phyloP scores from a whole-genome alignment of 352 stramenopile genomes.

The Globisporangium emineosum region DNA sequence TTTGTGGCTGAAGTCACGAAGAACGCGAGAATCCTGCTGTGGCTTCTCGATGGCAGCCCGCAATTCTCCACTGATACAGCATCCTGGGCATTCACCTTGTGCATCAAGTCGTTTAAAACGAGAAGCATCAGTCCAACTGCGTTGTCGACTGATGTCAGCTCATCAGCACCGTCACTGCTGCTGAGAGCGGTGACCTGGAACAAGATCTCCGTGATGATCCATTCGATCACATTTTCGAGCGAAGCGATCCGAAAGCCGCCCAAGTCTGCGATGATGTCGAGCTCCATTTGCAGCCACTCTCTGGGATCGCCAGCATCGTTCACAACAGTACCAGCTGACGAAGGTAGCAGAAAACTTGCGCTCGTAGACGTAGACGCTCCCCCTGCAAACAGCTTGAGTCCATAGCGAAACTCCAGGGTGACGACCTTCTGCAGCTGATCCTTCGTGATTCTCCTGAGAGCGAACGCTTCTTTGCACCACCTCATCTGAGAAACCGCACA shows the following conservation, averaged over 20 bases:
- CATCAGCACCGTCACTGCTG: neutral
- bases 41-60: neutral
- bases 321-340: neutral
- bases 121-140: slow-evolving; percentile 9
- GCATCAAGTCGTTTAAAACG: slow-evolving; percentile 16
- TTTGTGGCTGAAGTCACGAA: neutral
- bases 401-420: slow-evolving; percentile 19
- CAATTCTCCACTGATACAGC: neutral
- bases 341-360: neutral
- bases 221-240: slow-evolving; percentile 10
- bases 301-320: neutral
- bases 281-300: slow-evolving; percentile 10
- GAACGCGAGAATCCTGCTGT: slow-evolving; percentile 8
- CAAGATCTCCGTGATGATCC: slow-evolving; percentile 16
- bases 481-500: neutral
- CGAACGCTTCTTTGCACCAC: slow-evolving; percentile 10
- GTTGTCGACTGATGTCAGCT: neutral
- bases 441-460: neutral
- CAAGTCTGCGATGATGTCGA: slow-evolving; percentile 10
- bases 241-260: neutral
- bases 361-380: neutral
- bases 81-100: neutral
- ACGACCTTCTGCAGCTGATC: neutral
- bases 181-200: neutral
- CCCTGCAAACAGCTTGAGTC: slow-evolving; percentile 14